Conservation (phyloP, 352 stramenopile genomes). For the Globisporangium sylvaticum region DNA sequence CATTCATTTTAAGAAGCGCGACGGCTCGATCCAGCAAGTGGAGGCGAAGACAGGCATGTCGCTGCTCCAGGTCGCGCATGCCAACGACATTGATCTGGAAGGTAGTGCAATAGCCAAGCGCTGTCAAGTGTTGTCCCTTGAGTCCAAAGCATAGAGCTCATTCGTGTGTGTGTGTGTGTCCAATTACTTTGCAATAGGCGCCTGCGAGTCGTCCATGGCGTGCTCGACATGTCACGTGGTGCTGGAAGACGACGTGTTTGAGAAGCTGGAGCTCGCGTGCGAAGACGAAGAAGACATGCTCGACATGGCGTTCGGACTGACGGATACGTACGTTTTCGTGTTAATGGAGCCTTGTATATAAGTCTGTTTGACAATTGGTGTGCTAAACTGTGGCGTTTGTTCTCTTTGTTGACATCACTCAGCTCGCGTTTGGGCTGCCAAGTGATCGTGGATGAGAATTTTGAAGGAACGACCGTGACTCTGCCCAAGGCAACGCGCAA, state of each 20-base stretch:
- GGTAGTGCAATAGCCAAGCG: slow-evolving; percentile 26
- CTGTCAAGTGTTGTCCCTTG: no score
- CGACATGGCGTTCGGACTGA: slow-evolving; percentile 98
- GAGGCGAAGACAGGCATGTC: slow-evolving; percentile 78
- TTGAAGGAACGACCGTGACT: slow-evolving; percentile 88
- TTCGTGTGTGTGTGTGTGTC: slow-evolving; percentile 31
- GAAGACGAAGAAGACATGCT: slow-evolving; percentile 99
- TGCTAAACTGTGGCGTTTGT: not conserved
- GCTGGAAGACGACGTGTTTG: slow-evolving; percentile 90
- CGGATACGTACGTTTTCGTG: slow-evolving; percentile 74
- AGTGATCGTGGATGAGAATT: slow-evolving; percentile 87
- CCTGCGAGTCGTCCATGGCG: slow-evolving; percentile 93
- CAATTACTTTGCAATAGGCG: slow-evolving; percentile 36
- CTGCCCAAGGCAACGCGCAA: slow-evolving; percentile 96
- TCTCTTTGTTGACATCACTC: not conserved
- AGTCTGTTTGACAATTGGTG: not conserved
- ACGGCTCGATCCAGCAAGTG: slow-evolving; percentile 59
- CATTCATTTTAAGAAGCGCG: slow-evolving; percentile 67
- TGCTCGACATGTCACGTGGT: slow-evolving; percentile 99
- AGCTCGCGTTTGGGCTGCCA: slow-evolving; percentile 91
- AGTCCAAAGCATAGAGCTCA: not conserved
- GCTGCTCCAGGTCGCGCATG: slow-evolving; percentile 91
- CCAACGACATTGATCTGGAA: slow-evolving; percentile 93
- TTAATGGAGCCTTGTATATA: not conserved
- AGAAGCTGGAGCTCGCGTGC: slow-evolving; percentile 85